phyloP scores from a whole-genome alignment of 495 filamentous ascomycete species.

The Apiosordaria backusii region DNA sequence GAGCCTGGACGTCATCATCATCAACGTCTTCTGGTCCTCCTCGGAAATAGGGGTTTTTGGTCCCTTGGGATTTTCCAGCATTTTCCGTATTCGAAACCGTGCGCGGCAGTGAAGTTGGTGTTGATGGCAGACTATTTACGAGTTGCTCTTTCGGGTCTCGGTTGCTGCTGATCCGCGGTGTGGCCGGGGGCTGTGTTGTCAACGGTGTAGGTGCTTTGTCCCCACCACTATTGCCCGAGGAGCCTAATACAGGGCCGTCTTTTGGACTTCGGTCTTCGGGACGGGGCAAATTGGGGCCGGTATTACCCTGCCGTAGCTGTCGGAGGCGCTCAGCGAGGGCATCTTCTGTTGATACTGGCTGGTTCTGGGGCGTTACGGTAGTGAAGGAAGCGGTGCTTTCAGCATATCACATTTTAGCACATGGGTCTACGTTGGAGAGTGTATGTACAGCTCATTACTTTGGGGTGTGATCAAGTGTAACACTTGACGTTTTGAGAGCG shows the following conservation, averaged over 20 bases:
- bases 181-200: background rate
- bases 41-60: background rate
- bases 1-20: constrained; percentile 17
- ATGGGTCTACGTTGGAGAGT: background rate
- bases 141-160: background rate
- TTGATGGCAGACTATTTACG: background rate
- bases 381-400: constrained; percentile 11
- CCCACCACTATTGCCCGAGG: background rate
- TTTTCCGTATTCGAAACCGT: background rate
- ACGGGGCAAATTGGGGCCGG: constrained; percentile 11
- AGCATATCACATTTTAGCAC: constrained; percentile 10
- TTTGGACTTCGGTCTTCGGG: background rate
- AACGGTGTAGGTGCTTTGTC: background rate
- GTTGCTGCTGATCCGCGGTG: background rate
- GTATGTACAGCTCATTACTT: constrained; percentile 28
- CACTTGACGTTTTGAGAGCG: constrained; percentile 53
- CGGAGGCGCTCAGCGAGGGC: constrained; percentile 42
- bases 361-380: background rate
- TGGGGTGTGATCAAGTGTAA: constrained; percentile 33
- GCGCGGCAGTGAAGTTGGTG: background rate
- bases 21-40: background rate
- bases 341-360: constrained; percentile 39
- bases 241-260: background rate
- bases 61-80: background rate
- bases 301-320: constrained; percentile 31